Evolutionary conservation across 495 filamentous ascomycete species (phyloP), one percentile per base, ranked within the genome.

Genomic region (Podospora pseudoanserina): DNA sequence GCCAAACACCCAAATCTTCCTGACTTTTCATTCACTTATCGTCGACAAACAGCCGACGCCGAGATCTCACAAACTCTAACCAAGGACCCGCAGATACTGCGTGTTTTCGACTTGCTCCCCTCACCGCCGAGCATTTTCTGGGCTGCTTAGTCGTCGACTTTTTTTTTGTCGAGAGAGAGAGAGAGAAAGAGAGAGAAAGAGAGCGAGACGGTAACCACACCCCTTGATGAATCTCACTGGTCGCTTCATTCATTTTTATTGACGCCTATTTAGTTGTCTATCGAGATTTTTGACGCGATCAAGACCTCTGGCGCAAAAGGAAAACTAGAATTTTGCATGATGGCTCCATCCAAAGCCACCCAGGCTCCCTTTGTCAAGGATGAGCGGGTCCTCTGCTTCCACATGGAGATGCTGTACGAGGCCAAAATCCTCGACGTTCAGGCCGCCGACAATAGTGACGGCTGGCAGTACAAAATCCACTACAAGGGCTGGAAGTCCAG

Each of bases 401-500:
- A 99, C 76, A 91, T 92, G 78, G 93, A 97, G 68, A 88, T 98
- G 75, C 86, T 99, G 19, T 99, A 99, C 76, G 95, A 99, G 79
- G 94, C 95, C 67, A 97, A 97, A 80, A 89, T 99, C 56, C 82
- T 97, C 49, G 94, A 97, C 57, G 85, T 88, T 64, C 84, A 85
- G 59, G 83, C 91, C 56, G 81, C 84, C 13, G 86, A 83, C 78
- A 89, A 89, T 78, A 91, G 90, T 73, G 91, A 89, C 60, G 85
- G 88, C 56, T 90, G 85, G 68, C 87, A 91, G 75, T 99, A 95
- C 77, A 91, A 91, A 70, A 92, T 99, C 60, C 95, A 99, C 79
- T 99, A 99, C 81, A 97, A 97, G 78, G 95, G 95, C 68, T 98
- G 95, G 95, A 99, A 99, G 81, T 92, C 92, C 76, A 97, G 93